Evolutionary conservation across 768 basidiomycete species (phyloP).

Genomic region (Tulasnella sp.): DNA sequence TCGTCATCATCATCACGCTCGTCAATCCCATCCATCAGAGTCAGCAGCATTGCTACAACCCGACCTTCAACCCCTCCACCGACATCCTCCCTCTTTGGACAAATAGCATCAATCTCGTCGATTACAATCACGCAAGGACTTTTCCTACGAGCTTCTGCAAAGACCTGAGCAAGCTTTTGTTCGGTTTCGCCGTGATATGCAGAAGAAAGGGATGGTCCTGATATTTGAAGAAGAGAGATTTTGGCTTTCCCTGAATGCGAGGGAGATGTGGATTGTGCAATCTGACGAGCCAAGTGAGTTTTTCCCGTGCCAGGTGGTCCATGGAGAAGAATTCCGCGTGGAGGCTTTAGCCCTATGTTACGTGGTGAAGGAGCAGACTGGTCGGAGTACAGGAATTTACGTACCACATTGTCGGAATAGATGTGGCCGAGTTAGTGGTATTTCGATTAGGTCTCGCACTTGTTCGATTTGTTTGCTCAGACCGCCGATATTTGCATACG

Average conservation of each 20-base stretch:
- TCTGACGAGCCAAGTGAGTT: constrained; percentile 88
- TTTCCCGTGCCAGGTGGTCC: constrained; percentile 98
- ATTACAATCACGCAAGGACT: constrained; percentile 89
- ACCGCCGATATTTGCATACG: constrained; percentile 77
- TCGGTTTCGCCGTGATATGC: constrained; percentile 98
- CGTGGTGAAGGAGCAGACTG: not conserved
- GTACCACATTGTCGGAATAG: constrained; percentile 64
- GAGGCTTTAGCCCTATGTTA: constrained; percentile 68
- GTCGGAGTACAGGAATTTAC: constrained; percentile 19
- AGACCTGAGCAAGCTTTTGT: constrained; percentile 76
- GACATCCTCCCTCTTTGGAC: constrained; percentile 77
- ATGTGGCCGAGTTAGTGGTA: constrained; percentile 71
- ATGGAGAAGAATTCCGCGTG: constrained; percentile 87
- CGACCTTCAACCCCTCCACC: constrained; percentile 89
- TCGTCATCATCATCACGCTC: constrained; percentile 40
- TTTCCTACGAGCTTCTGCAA: constrained; percentile 64
- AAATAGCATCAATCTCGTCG: constrained; percentile 93
- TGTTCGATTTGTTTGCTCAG: constrained; percentile 74
- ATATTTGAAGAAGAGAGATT: constrained; percentile 66
- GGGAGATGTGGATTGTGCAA: constrained; percentile 75
- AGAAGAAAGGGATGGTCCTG: constrained; percentile 88
- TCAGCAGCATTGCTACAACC: constrained; percentile 88
- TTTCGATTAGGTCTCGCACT: constrained; percentile 74
- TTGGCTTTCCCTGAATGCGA: constrained; percentile 25
- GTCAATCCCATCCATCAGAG: constrained; percentile 77